Evolutionary conservation across 495 filamentous ascomycete species (phyloP), one percentile per base, ranked within the genome.

Genomic region (Penicillium goetzii): DNA sequence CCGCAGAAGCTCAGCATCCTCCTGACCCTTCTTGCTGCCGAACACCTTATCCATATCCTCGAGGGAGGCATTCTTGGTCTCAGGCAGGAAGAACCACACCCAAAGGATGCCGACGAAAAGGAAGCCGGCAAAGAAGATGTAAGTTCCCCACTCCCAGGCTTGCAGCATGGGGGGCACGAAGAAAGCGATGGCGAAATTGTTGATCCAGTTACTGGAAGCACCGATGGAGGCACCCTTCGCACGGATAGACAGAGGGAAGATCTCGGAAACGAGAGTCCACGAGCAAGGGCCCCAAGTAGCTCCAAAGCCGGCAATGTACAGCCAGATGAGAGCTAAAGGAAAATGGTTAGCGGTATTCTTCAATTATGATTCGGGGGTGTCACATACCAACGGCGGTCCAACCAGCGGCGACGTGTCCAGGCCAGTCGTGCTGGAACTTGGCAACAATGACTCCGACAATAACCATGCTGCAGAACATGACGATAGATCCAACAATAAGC

Each of bases 51-150:
- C 78, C 68, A 91, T 82, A 72, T 91, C 89, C 74, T 92, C 89
- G 17, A 91, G 81, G 2, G 83, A 85, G 69, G 90, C 88, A 36
- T 84, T 80, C 61, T 84, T 87, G 4, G 89, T 91, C 65, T 84
- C 81, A 17, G 79, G 80, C 9, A 83, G 69, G 65, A 81, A 81
- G 67, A 80, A 74, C 61, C 72, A 83, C n/a, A 81, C 75, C 68
- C 79, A 82, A 6, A 73, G 59, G 25, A 77, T 76, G 12, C 78
- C 74, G 11, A 72, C 69, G 23, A 68, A 53, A 25, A 78, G 68
- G 59, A 75, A 74, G 1, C 33, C 69, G 2, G 74, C 76, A 40
- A 76, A 83, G 63, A 84, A 71, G 36, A 83, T 72, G 43, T 83
- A 84, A 2, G 81, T 83, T 6, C 80, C 79, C 79, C 79, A 81